A percentile compares a stretch with the other conserved stretches of the same genome.
Conservation (phyloP, 371 early-diverging fungal species). For the Circinella umbellata region DNA sequence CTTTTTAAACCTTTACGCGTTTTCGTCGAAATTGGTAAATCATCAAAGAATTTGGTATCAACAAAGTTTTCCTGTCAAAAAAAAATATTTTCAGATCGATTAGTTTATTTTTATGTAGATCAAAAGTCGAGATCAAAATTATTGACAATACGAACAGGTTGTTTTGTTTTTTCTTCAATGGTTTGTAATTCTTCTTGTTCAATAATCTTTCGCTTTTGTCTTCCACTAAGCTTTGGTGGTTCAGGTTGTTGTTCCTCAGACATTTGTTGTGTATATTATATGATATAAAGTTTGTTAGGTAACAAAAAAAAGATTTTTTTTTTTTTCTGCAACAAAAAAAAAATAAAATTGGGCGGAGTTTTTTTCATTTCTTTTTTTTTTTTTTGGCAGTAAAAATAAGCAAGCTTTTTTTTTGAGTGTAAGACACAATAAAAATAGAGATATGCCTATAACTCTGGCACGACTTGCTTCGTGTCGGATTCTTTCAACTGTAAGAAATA, state of each 20-base stretch:
- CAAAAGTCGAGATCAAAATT: neutral
- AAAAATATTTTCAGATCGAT: neutral
- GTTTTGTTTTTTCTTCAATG: slow-evolving; percentile 38
- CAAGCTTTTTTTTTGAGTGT: too few species aligned
- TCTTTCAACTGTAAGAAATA: neutral
- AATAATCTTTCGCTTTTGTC: slow-evolving; percentile 11
- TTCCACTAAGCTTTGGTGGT: neutral
- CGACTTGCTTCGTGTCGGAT: slow-evolving; percentile 8
- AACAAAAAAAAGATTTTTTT: neutral
- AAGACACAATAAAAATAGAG: too few species aligned
- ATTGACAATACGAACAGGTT: slow-evolving; percentile 32
- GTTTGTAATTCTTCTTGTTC: slow-evolving; percentile 33
- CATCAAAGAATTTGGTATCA: slow-evolving; percentile 51
- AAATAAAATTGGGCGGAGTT: neutral
- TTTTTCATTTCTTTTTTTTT: neutral
- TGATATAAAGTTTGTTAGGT: neutral
- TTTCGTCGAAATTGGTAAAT: slow-evolving; percentile 73
- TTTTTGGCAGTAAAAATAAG: neutral
- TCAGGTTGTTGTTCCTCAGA: slow-evolving; percentile 4
- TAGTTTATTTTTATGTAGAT: neutral
- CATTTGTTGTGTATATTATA: neutral
- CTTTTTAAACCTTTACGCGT: slow-evolving; percentile 71
- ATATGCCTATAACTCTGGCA: neutral
- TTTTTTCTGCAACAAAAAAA: neutral
- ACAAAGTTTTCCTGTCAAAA: slow-evolving; percentile 39